Base-by-base conservation (phyloP, 371 early-diverging fungal genomes). In the Mucor sp. region DNA sequence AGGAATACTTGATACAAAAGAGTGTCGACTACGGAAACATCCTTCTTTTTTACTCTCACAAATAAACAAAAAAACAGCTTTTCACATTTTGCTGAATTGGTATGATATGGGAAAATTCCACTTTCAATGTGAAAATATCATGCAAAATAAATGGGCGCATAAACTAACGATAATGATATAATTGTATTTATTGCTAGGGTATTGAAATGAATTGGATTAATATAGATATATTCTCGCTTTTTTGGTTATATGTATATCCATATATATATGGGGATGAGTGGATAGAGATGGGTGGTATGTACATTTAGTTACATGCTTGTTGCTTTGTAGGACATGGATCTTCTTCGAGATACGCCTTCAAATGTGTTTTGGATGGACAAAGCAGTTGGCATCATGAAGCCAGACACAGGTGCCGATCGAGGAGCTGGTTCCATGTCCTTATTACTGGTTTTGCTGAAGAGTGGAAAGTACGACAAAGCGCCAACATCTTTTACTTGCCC, bases 301-400 rank as follows among this genome's bases (percentile, higher is more conserved):
- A 50, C 50, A 19, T 6, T 23, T 50, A 25, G 14, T 50, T 50
- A 25, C 12, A 50, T 50, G 50, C 6, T 37, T 65, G 75, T 23
- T 23, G 50, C 8, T 25, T 50, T 50, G 50, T 50, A 75, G 21
- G 82, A 82, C 78, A 78, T 78, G 41, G 83, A 82, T 48, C 80
- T 78, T 53, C 53, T 62, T 62, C 79, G 68, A 67, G 77, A 67
- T 50, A 74, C 82, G 53, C 78, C 80, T 66, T 79, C 83, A 66
- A 82, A 82, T 17, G 83, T 78, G 44, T 70, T 72, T 12, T 82
- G 83, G 27, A 82, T 61, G 14, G 83, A 78, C 17, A 82, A 65
- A 9, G 77, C 80, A 11, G 83, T 79, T 14, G 83, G 83, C 78
- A 82, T 79, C 63, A 82, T 76, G 56, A 63, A 62, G 21, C 50